Evolutionary conservation across 2,329 filamentous ascomycete species (phyloP), one percentile per base, ranked within the genome.

Genomic region (Trichophyton schoenleinii): DNA sequence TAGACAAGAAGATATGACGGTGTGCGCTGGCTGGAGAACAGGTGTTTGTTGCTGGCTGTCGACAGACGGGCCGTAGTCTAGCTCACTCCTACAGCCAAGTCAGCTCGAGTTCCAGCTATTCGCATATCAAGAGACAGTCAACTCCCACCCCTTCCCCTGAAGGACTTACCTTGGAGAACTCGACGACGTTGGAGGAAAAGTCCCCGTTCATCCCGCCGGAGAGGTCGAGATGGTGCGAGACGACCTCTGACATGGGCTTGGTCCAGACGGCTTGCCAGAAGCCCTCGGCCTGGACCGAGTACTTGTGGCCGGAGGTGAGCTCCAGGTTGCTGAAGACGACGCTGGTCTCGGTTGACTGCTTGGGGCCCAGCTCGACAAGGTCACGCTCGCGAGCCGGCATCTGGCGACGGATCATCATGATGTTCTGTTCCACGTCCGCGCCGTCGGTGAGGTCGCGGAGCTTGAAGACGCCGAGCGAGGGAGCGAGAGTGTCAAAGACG

Each of bases 191-290:
- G 1, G 70, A 72, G 7, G 44, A 34, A 61, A 69, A 72, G 20
- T 67, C 63, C 7, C 70, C 68, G n/a, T 60, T 49, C 31, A 55
- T 49, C 13, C 64, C 66, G 28, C 63, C 64, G 2, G 59, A 59
- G 1, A 69, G 57, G n/a, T 63, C 55, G 15, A 70, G 59, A 46
- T 70, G 65, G n/a, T 64, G 61, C 44, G 44, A 48, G 20, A 68
- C 68, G 22, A 72, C 67, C 25, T 69, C 66, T 0, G 65, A 58
- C 52, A 66, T 48, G 8, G 63, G 52, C 9, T 62, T 62, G 9
- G 67, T 63, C 73, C 73, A 75, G 5, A 74, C 60, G 3, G 68
- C 68, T 64, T 73, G 71, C 74, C 73, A 75, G 36, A 64, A 66
- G 1, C 74, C 74, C 18, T 67, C 68, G 0, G 70, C 71, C 31